Evolutionary conservation across 805 yeast genomes (phyloP).

Genomic region (Zygosaccharomyces lentus): DNA sequence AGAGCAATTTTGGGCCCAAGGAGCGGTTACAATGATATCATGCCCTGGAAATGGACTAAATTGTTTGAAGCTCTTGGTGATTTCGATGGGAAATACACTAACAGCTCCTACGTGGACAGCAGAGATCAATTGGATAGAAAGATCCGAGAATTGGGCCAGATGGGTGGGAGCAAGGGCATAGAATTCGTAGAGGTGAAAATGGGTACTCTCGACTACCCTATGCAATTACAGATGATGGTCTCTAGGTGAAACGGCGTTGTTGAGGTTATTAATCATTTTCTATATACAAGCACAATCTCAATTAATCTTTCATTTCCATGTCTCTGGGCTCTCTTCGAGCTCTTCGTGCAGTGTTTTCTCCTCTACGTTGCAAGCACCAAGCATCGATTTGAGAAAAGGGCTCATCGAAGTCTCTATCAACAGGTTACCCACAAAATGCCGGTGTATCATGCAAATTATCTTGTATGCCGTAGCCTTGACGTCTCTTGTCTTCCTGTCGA

Average conservation of each 20-base stretch:
- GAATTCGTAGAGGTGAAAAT: conserved; percentile 58
- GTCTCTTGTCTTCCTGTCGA: conserved; percentile 11
- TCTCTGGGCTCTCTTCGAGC: neutral
- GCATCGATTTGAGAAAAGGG: conserved; percentile 12
- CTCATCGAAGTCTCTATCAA: conserved; percentile 15
- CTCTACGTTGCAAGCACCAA: conserved; percentile 2
- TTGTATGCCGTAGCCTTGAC: conserved; percentile 15
- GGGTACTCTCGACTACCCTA: conserved; percentile 59
- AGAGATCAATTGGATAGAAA: conserved; percentile 39
- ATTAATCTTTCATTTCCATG: neutral
- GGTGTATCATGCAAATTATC: conserved; percentile 18
- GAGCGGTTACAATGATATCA: conserved; percentile 75
- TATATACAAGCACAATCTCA: neutral
- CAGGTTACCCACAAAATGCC: conserved; percentile 23
- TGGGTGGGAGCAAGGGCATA: conserved; percentile 35
- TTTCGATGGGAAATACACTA: conserved; percentile 32
- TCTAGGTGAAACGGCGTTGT: neutral
- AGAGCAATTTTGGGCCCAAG: conserved; percentile 77
- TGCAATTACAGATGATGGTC: conserved; percentile 50
- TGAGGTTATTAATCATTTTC: neutral
- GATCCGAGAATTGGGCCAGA: conserved; percentile 36
- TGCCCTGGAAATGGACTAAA: conserved; percentile 76
- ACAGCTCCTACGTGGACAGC: conserved; percentile 36
- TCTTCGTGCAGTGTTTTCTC: neutral
- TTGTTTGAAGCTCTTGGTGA: conserved; percentile 65